Evolutionary conservation across 106 monocot genomes (phyloP).

Genomic region (Apostasia shenzhenica): DNA sequence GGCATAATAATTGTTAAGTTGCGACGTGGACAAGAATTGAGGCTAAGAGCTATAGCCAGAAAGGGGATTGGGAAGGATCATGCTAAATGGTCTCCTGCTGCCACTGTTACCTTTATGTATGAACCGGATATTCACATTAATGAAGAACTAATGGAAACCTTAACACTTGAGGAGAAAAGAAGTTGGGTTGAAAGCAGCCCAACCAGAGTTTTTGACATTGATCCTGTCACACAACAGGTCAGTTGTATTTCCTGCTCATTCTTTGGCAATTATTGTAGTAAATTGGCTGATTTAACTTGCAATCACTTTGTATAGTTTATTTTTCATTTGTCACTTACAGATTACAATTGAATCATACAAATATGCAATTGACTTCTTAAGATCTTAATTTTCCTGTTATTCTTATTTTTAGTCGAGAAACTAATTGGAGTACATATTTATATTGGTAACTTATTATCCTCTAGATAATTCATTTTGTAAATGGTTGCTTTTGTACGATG

Average conservation of each 20-base stretch:
- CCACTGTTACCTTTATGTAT: slow-evolving; percentile 97
- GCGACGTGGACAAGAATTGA: slow-evolving; percentile 90
- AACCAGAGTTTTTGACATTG: slow-evolving; percentile 84
- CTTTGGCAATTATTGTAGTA: background rate
- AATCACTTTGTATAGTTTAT: too few species aligned
- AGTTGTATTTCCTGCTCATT: slow-evolving; percentile 7
- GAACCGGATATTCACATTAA: slow-evolving; percentile 96
- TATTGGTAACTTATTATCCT: too few species aligned
- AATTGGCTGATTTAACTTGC: too few species aligned
- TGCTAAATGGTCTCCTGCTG: slow-evolving; percentile 97
- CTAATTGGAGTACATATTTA: too few species aligned
- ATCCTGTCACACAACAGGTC: slow-evolving; percentile 76
- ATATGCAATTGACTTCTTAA: too few species aligned
- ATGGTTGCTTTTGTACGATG: too few species aligned
- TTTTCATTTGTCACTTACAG: too few species aligned
- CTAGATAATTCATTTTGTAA: too few species aligned
- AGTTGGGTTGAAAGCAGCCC: slow-evolving; percentile 90
- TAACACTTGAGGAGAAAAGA: slow-evolving; percentile 65
- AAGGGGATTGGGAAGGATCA: slow-evolving; percentile 99
- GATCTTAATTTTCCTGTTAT: too few species aligned
- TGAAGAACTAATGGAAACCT: slow-evolving; percentile 86
- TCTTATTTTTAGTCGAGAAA: too few species aligned
- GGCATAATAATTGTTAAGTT: slow-evolving; percentile 93
- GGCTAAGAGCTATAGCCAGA: slow-evolving; percentile 88
- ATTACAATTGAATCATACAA: too few species aligned